Evolutionary conservation across 257 asterid species (phyloP), one percentile per base, ranked within the genome.

Genomic region (Solanum etuberosum): DNA sequence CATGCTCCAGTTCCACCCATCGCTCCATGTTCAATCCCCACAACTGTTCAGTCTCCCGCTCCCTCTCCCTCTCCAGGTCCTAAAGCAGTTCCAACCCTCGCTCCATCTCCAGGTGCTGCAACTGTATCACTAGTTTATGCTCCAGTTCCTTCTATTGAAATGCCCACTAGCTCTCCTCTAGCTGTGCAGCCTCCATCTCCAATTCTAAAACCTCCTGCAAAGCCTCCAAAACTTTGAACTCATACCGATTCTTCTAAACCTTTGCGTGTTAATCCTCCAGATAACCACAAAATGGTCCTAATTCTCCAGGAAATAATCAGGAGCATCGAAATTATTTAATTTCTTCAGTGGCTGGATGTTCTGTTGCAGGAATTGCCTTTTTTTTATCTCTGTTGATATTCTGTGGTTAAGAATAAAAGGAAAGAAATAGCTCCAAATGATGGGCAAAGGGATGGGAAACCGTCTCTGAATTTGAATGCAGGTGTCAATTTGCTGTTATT

Each of bases 361-460:
- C 89, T 13, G 86, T 92, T 89, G 93, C 91, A 32, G 98, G 90
- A 83, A 72, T 95, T 88, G 86, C 89, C 67, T 82, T 93, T 93
- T 93, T 93, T 76, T 48, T 92, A 32, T 90, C 92, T 68, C 70
- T 97, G 83, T 74, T 91, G 42, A 76, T 95, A 27, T 25, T 91
- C 59, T 88, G 93, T 70, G 90, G 90, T 91, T 83, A 48, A 88
- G 65, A 93, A 78, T 87, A 91, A 87, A 35, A 91, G 74, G 63
- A 88, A 86, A 46, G 85, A 85, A 13, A 88, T 88, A 76, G 92
- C 90, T 85, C 93, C 92, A 0, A 90, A 89, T 37, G 92, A 85
- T 10, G 96, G 88, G 89, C 93, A 88, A n/a, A 87, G 92, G 81
- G 98, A 94, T 13, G 98, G 91, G 86, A 95, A 94, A 80, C 99